A percentile compares a stretch with the other conserved stretches of the same genome.
phyloP scores from a whole-genome alignment of 1,284 basidiomycete species.

The Jaminaea rosea region DNA sequence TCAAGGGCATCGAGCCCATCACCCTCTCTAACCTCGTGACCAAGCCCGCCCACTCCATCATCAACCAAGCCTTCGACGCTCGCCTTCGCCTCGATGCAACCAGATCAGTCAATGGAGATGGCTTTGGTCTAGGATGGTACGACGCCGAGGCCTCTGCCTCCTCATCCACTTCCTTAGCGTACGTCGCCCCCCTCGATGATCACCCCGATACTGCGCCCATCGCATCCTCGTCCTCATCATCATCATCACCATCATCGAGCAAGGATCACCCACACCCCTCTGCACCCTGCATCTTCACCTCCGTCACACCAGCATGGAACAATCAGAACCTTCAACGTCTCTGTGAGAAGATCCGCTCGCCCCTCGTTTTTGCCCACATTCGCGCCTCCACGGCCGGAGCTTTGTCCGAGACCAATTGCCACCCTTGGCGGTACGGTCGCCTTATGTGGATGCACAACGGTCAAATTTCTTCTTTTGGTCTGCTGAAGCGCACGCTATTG shows the following conservation, averaged over 20 bases:
- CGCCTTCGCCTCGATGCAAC: constrained; percentile 48
- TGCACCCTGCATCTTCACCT: constrained; percentile 83
- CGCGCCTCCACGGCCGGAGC: constrained; percentile 37
- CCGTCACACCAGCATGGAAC: constrained; percentile 61
- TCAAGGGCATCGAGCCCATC: constrained; percentile 35
- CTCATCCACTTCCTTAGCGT: too few relatives aligned
- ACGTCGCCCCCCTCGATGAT: background rate
- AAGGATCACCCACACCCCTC: constrained; percentile 6
- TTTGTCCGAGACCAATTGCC: constrained; percentile 40
- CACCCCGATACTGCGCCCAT: background rate
- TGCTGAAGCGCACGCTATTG: constrained; percentile 33
- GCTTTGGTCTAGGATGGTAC: constrained; percentile 83
- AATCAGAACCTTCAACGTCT: constrained; percentile 39
- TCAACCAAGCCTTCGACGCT: constrained; percentile 44
- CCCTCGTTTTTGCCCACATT: constrained; percentile 40
- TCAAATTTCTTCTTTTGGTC: constrained; percentile 31
- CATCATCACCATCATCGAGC: background rate
- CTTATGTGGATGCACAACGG: constrained; percentile 47
- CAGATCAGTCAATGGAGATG: constrained; percentile 61
- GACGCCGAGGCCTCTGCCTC: constrained; percentile 13
- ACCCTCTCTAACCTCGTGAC: constrained; percentile 62
- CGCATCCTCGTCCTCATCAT: background rate
- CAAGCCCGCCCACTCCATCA: constrained; percentile 81
- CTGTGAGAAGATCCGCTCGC: constrained; percentile 42
- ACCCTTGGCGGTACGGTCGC: constrained; percentile 39